A percentile compares a stretch with the other conserved stretches of the same genome.
Evolutionary conservation across 768 basidiomycete species (phyloP).

Genomic region (Termitomyces sp.): DNA sequence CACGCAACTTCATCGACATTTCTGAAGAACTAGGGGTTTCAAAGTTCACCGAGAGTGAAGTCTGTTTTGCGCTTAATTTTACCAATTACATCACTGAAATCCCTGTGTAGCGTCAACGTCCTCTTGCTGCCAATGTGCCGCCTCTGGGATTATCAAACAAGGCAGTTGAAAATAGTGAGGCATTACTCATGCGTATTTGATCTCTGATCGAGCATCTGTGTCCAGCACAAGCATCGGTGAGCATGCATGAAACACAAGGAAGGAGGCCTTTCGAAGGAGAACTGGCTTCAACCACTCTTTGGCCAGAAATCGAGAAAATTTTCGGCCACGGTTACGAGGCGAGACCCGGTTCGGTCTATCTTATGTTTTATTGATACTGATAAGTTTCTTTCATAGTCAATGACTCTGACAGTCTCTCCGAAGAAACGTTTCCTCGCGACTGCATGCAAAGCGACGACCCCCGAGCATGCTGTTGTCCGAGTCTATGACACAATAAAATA

Average conservation of each 20-base stretch:
- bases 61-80: constrained; percentile 18
- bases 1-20: constrained; percentile 67
- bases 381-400: constrained; percentile 46
- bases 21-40: constrained; percentile 46
- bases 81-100: neutral
- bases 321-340: constrained; percentile 99
- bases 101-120: constrained; percentile 45
- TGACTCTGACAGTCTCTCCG: constrained; percentile 72
- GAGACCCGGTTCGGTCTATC: constrained; percentile 5
- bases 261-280: constrained; percentile 84
- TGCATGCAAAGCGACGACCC: constrained; percentile 81
- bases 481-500: constrained; percentile 71
- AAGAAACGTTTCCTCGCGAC: constrained; percentile 72
- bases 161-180: constrained; percentile 65
- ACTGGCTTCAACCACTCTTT: constrained; percentile 79
- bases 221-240: constrained; percentile 2
- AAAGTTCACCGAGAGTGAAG: constrained; percentile 44
- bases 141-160: constrained; percentile 95
- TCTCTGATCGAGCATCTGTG: neutral
- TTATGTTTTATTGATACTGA: neutral
- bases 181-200: neutral
- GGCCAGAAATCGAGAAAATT: constrained; percentile 96
- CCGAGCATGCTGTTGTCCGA: constrained; percentile 87
- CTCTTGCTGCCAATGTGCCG: constrained; percentile 82
- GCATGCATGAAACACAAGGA: neutral